A percentile compares a stretch with the other conserved stretches of the same genome.
Evolutionary conservation across 192 early-diverging fungal species (phyloP).

Genomic region (Coemansia sp.): DNA sequence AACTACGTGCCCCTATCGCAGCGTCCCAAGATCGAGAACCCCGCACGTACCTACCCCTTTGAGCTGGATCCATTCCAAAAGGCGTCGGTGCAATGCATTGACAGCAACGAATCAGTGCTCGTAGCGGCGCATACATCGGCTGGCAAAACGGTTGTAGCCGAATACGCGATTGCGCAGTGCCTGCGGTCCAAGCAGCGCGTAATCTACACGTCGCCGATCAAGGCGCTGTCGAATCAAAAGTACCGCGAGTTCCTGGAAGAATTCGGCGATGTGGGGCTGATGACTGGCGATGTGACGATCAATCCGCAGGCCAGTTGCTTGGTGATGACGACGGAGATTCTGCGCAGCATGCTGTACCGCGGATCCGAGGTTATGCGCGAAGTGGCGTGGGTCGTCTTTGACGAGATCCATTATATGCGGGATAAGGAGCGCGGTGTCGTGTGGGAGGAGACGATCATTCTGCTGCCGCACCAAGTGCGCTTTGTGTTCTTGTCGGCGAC

Average conservation of each 20-base stretch:
- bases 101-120: conserved; percentile 92
- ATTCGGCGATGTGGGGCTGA: conserved; percentile 97
- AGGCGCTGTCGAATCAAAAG: conserved; percentile 98
- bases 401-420: conserved; percentile 99
- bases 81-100: conserved; percentile 85
- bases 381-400: conserved; percentile 97
- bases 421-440: conserved; percentile 98
- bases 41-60: conserved; percentile 84
- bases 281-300: conserved; percentile 99
- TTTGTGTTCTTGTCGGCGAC: conserved; percentile 98
- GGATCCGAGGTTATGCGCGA: conserved; percentile 96
- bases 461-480: conserved; percentile 90
- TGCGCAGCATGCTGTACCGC: conserved; percentile 96
- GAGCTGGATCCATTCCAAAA: conserved; percentile 96
- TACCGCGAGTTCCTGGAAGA: conserved; percentile 93
- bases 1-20: conserved; percentile 85
- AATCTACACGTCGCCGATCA: conserved; percentile 97
- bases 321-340: conserved; percentile 99
- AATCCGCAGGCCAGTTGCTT: conserved; percentile 90
- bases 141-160: conserved; percentile 99
- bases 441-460: conserved; percentile 98
- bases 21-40: conserved; percentile 76
- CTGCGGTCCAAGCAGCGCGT: conserved; percentile 90
- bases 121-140: conserved; percentile 97
- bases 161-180: conserved; percentile 95